Evolutionary conservation across 176 grass and related monocot species (phyloP), one percentile per base, ranked within the genome.

Genomic region (Carex littledalei): DNA sequence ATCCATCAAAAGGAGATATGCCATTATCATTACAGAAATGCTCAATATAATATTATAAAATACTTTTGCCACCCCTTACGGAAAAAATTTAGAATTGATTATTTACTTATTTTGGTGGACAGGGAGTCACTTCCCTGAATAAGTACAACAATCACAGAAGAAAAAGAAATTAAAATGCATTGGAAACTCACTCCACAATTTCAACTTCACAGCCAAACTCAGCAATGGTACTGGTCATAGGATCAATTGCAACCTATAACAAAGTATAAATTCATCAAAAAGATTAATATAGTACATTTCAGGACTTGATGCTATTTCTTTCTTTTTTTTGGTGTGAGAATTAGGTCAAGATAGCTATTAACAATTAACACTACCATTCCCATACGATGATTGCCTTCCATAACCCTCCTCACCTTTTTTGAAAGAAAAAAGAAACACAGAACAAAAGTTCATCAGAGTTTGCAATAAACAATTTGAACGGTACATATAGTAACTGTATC

Each of bases 301-400:
- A 56, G 16, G 85, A 56, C 60, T 62, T 58, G 83, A 62, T 45
- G 70, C 85, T 18, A 47, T 78, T 70, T 15, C 54, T 60, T 49
- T 61, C 3, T 35, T 60, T 47, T 52, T 39, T 66, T 60, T 75
- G 43, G 3, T 77, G 56, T 54, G 39, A 31, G 12, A 68, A 69
- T 53, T 76, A 88, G 52, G 24, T 56, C 13, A 76, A 76, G 45
- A 39, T 29, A 53, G 74, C 22, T 78, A 56, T 50, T 9, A 55
- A 45, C 21, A 84, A 56, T 50, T 9, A 55, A 45, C 21, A 84
- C 24, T 78, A 94, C 96, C 96, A 99, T 99, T 94, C 96, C 93
- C 96, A 95, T 99, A 58, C 91, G 89, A 89, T 85, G 96, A 88
- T 95, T 95, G 85, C 96, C 96, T 92, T 99, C 96, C 96, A 99